phyloP scores from a whole-genome alignment of 345 rosid genomes.

The Populus pruinosa region DNA sequence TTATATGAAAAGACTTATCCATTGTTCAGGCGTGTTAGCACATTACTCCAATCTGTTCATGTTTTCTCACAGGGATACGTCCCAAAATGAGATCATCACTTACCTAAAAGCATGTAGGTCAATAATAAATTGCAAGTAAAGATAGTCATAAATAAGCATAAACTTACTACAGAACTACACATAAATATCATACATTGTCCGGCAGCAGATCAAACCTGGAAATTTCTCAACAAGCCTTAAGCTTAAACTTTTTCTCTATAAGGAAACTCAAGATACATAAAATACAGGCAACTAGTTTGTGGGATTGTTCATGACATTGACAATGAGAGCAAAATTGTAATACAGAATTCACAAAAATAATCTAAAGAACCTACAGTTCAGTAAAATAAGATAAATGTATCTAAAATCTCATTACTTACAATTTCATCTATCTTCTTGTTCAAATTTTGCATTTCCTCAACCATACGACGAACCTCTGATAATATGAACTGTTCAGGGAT shows the following conservation, averaged over 20 bases:
- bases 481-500: conserved; percentile 76
- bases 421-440: conserved; percentile 83
- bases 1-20: no score
- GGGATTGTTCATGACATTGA: background rate
- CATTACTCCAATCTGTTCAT: no score
- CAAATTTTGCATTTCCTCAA: conserved; percentile 78
- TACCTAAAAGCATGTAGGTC: no score
- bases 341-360: background rate
- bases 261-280: no score
- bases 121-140: no score
- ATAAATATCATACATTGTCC: no score
- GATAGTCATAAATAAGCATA: no score
- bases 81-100: no score
- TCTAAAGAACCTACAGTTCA: background rate
- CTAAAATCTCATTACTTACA: conserved; percentile 35
- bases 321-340: background rate
- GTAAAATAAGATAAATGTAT: background rate
- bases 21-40: no score
- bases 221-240: background rate
- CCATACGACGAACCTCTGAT: conserved; percentile 82
- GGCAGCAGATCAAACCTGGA: no score
- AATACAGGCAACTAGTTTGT: background rate
- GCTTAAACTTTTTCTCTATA: background rate
- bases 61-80: no score
- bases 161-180: no score